These are phyloP conservation scores for Trametes maxima DNA, from an alignment of 768 basidiomycete genomes.

Conservation along the genomic window DNA sequence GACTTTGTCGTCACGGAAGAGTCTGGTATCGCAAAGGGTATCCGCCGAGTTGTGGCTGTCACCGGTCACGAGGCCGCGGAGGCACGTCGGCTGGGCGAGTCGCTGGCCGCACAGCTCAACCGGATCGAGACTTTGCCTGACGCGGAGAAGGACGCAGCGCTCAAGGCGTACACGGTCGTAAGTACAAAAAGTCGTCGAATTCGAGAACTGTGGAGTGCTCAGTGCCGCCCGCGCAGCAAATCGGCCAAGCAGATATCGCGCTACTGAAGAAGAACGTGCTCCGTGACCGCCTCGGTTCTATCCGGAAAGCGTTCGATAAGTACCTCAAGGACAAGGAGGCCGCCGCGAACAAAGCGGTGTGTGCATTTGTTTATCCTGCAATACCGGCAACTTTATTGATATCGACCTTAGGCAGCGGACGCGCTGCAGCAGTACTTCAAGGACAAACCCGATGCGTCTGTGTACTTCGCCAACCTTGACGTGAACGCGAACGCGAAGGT, in stretches of 20 bases:
- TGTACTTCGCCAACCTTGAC: constrained; percentile 71
- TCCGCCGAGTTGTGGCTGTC: constrained; percentile 90
- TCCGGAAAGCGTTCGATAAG: constrained; percentile 86
- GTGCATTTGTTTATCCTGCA: constrained; percentile 21
- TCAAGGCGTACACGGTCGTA: constrained; percentile 82
- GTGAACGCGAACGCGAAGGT: constrained; percentile 88
- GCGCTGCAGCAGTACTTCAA: constrained; percentile 72
- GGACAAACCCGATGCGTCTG: constrained; percentile 68
- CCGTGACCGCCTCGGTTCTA: constrained; percentile 66
- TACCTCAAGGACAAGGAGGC: constrained; percentile 81
- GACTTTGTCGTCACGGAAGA: constrained; percentile 95
- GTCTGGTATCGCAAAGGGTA: constrained; percentile 97
- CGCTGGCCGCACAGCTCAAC: constrained; percentile 63
- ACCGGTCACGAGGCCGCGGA: constrained; percentile 93
- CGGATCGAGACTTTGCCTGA: constrained; percentile 60
- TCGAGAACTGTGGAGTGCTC: neutral
- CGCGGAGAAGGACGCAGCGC: constrained; percentile 82
- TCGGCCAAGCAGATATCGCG: constrained; percentile 88
- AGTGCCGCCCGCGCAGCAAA: constrained; percentile 58
- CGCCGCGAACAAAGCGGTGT: constrained; percentile 74
- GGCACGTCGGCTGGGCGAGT: constrained; percentile 67
- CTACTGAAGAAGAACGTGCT: constrained; percentile 79
- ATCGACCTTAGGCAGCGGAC: constrained; percentile 61
- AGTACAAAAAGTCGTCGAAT: constrained; percentile 29
- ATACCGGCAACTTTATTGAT: neutral